phyloP scores from a whole-genome alignment of 768 basidiomycete species.

The Hydnomerulius pinastri region DNA sequence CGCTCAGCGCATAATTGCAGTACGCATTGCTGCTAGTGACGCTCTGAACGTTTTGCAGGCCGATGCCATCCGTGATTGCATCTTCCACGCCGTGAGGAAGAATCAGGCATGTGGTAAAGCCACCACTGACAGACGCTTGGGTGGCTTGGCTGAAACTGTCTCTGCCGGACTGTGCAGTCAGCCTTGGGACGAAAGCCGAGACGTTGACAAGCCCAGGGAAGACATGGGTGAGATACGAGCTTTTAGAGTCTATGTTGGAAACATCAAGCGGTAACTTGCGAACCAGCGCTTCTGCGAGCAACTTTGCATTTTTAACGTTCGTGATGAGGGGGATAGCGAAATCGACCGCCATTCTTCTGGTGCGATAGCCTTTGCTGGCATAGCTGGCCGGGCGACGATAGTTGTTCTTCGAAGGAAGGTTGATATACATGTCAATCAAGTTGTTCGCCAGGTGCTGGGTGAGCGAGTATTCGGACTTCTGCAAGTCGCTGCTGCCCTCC shows the following conservation, averaged over 20 bases:
- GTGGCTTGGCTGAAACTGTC: conserved; percentile 68
- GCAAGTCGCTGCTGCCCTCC: conserved; percentile 69
- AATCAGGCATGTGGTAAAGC: conserved; percentile 85
- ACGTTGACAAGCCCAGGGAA: conserved; percentile 94
- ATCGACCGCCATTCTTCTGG: conserved; percentile 98
- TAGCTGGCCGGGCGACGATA: conserved; percentile 97
- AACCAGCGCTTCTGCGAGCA: conserved; percentile 90
- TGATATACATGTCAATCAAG: conserved; percentile 99
- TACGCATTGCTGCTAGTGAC: conserved; percentile 67
- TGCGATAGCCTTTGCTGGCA: conserved; percentile 94
- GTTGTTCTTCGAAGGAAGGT: conserved; percentile 96
- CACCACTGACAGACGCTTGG: conserved; percentile 82
- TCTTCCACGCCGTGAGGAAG: conserved; percentile 67
- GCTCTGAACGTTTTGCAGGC: conserved; percentile 68
- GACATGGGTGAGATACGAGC: conserved; percentile 84
- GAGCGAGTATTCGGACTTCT: conserved; percentile 97
- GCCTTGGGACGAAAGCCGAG: conserved; percentile 78
- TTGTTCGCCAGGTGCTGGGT: conserved; percentile 97
- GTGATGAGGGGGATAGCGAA: conserved; percentile 97
- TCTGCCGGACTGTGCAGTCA: conserved; percentile 48
- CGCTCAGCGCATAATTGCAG: conserved; percentile 85
- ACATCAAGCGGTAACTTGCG: conserved; percentile 91
- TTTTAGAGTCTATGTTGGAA: conserved; percentile 90
- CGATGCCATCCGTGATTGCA: conserved; percentile 63
- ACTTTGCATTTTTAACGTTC: conserved; percentile 98